phyloP scores from a whole-genome alignment of 2,329 filamentous ascomycete genomes.

The Paraconiothyrium sp. region DNA sequence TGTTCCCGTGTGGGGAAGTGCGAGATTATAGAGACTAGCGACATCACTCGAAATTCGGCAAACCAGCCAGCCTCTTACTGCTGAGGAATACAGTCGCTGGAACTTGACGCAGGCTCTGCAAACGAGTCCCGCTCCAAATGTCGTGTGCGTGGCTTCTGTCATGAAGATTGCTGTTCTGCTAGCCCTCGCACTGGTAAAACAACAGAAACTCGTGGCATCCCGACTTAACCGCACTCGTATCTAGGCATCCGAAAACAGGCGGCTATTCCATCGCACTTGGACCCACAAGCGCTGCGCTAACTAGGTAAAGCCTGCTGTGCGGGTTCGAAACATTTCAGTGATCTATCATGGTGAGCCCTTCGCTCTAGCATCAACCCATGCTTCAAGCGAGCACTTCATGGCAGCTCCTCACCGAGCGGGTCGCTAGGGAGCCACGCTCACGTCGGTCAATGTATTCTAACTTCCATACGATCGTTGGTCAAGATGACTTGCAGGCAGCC shows the following conservation, averaged over 20 bases:
- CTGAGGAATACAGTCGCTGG: constrained; percentile 7
- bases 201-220: constrained; percentile 24
- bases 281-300: constrained; percentile 31
- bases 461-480: not conserved
- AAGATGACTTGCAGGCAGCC: not conserved
- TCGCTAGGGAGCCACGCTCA: constrained; percentile 27
- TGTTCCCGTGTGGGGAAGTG: constrained; percentile 38
- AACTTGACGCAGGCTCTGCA: not conserved
- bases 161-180: constrained; percentile 18
- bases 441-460: constrained; percentile 13
- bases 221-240: constrained; percentile 29
- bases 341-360: constrained; percentile 24
- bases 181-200: constrained; percentile 26
- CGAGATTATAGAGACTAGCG: constrained; percentile 28
- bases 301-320: constrained; percentile 25
- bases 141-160: constrained; percentile 11
- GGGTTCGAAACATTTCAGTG: constrained; percentile 30
- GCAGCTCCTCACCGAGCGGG: constrained; percentile 33
- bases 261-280: constrained; percentile 23
- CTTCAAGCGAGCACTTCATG: constrained; percentile 34
- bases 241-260: constrained; percentile 31
- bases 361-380: constrained; percentile 32
- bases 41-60: constrained; percentile 25
- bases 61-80: constrained; percentile 16
- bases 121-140: not conserved